Conservation (phyloP, 2,329 filamentous ascomycete species). For the Colletotrichum tanaceti region DNA sequence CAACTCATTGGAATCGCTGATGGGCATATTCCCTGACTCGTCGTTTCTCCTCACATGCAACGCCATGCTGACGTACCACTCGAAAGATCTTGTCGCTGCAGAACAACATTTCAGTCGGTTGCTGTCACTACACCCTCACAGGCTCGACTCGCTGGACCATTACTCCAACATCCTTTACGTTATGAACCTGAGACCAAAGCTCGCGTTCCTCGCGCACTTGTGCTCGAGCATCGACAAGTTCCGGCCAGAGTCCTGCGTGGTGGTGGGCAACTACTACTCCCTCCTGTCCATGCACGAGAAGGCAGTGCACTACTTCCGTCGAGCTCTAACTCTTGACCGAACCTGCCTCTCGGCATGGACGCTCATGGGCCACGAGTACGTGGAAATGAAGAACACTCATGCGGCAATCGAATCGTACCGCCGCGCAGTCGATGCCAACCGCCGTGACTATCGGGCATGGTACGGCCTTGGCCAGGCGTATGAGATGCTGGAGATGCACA, state of each 20-base stretch:
- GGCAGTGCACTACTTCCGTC: slow-evolving; percentile 96
- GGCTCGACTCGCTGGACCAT: slow-evolving; percentile 91
- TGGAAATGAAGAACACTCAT: slow-evolving; percentile 98
- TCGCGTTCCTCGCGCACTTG: slow-evolving; percentile 91
- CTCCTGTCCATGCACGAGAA: slow-evolving; percentile 96
- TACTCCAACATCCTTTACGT: slow-evolving; percentile 99
- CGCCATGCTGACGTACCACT: slow-evolving; percentile 89
- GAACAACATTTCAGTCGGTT: slow-evolving; percentile 80
- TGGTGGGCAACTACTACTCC: slow-evolving; percentile 97
- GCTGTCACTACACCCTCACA: slow-evolving; percentile 77
- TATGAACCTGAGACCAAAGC: slow-evolving; percentile 85
- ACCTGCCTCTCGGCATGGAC: slow-evolving; percentile 97
- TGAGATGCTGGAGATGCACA: slow-evolving; percentile 97
- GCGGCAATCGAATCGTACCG: slow-evolving; percentile 97
- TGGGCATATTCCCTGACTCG: slow-evolving; percentile 86
- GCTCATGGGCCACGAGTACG: slow-evolving; percentile 98
- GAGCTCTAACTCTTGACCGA: slow-evolving; percentile 89
- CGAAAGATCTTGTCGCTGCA: slow-evolving; percentile 79
- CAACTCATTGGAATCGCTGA: slow-evolving; percentile 79
- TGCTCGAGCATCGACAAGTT: slow-evolving; percentile 95
- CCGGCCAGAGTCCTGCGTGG: slow-evolving; percentile 94
- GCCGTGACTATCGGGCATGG: slow-evolving; percentile 97
- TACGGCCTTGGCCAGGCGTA: slow-evolving; percentile 97
- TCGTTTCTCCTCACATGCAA: slow-evolving; percentile 92
- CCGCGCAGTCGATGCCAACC: slow-evolving; percentile 93